phyloP scores from a whole-genome alignment of 352 stramenopile species.

The Globisporangium viniferum region DNA sequence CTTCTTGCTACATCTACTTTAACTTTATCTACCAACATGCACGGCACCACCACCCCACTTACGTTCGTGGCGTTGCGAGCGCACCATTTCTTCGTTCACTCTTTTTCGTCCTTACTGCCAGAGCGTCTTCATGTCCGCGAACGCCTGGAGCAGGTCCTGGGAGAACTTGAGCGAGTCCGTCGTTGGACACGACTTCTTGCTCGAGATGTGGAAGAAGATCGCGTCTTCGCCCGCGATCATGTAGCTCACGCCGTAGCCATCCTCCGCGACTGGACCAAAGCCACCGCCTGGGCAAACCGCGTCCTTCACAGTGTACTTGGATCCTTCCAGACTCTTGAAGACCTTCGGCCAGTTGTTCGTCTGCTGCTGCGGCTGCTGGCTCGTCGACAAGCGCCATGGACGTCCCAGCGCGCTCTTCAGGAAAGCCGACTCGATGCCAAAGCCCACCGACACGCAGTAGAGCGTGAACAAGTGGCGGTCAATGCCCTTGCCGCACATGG shows the following conservation, averaged over 20 bases:
- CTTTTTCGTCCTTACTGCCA: conserved; percentile 28
- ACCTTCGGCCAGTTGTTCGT: conserved; percentile 79
- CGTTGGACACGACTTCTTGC: conserved; percentile 70
- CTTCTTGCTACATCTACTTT: background rate
- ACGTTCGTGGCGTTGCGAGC: background rate
- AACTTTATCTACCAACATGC: background rate
- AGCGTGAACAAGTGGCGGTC: conserved; percentile 97
- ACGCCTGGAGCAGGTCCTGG: conserved; percentile 66
- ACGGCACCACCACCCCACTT: background rate
- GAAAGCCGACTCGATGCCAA: conserved; percentile 86
- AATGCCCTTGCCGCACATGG: conserved; percentile 90
- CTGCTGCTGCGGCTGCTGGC: conserved; percentile 89
- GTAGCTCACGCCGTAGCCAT: conserved; percentile 91
- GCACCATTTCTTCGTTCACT: background rate
- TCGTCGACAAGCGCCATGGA: conserved; percentile 87
- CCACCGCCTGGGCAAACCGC: conserved; percentile 76
- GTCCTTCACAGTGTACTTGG: conserved; percentile 56
- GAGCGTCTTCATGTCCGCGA: conserved; percentile 77
- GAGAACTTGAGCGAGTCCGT: conserved; percentile 85
- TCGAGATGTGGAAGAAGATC: conserved; percentile 91
- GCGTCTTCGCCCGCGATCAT: conserved; percentile 88
- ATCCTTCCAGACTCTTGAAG: conserved; percentile 55
- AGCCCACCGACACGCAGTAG: conserved; percentile 86
- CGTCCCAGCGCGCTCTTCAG: conserved; percentile 81
- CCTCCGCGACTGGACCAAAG: conserved; percentile 87